A percentile compares a stretch with the other conserved stretches of the same genome.
Evolutionary conservation across 2,329 filamentous ascomycete genomes (phyloP).

Genomic region (Colletotrichum australisinense): DNA sequence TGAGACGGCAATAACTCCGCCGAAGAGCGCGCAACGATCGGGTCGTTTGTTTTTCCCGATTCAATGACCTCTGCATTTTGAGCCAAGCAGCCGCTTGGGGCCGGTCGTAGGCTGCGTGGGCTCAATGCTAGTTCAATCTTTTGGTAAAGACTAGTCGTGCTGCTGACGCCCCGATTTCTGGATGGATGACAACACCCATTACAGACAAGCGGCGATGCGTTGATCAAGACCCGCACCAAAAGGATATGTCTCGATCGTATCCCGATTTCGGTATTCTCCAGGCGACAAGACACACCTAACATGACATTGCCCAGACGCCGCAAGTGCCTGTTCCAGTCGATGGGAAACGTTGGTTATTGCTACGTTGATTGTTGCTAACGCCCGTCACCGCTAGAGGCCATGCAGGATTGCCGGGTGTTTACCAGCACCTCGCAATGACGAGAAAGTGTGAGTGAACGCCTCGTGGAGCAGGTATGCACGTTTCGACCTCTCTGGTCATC

Average conservation of each 20-base stretch:
- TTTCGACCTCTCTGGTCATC: conserved; percentile 28
- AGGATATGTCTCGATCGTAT: neutral
- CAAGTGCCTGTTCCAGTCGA: neutral
- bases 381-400: neutral
- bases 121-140: neutral
- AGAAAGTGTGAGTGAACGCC: conserved; percentile 12
- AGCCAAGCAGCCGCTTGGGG: conserved; percentile 3
- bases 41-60: neutral
- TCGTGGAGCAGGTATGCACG: conserved; percentile 27
- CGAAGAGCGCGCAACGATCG: conserved; percentile 15
- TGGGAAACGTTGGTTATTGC: neutral
- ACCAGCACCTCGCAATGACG: neutral
- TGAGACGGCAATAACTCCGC: conserved; percentile 4
- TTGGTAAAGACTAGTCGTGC: neutral
- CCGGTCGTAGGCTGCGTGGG: conserved; percentile 6
- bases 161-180: neutral
- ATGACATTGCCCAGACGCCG: neutral
- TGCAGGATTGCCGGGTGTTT: neutral
- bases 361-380: neutral
- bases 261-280: neutral
- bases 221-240: neutral
- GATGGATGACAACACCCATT: neutral
- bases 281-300: neutral
- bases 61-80: conserved; percentile 2
- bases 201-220: neutral